phyloP scores from a whole-genome alignment of 371 early-diverging fungal species.

The Funneliformis caledonium region DNA sequence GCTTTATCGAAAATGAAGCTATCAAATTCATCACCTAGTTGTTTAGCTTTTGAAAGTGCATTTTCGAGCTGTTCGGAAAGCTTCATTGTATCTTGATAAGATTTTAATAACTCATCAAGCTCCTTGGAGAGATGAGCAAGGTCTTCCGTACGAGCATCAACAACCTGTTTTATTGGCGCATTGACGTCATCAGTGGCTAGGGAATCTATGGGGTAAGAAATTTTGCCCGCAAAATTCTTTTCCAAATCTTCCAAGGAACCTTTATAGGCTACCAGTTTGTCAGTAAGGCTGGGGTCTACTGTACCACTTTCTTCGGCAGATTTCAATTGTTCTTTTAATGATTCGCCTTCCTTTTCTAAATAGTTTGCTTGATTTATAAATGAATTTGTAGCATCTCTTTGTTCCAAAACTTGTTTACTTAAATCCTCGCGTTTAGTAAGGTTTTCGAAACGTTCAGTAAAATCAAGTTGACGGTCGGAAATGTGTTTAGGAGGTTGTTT shows the following conservation, averaged over 20 bases:
- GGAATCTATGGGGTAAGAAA: conserved; percentile 12
- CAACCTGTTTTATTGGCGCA: conserved; percentile 28
- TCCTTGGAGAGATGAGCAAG: conserved; percentile 29
- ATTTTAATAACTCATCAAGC: conserved; percentile 15
- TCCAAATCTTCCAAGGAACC: neutral
- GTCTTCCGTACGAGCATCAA: conserved; percentile 2
- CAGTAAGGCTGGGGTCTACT: conserved; percentile 13
- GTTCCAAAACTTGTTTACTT: conserved; percentile 30
- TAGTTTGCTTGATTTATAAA: conserved; percentile 12
- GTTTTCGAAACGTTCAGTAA: neutral
- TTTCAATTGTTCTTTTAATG: neutral
- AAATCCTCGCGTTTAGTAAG: neutral
- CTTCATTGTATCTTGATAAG: conserved; percentile 22
- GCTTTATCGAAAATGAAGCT: conserved; percentile 29
- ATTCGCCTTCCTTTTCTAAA: conserved; percentile 24
- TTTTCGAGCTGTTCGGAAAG: conserved; percentile 20
- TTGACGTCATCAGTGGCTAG: neutral
- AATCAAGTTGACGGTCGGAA: conserved; percentile 13
- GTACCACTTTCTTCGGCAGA: conserved; percentile 24
- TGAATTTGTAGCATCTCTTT: conserved; percentile 18
- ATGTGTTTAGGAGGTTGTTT: conserved; percentile 23
- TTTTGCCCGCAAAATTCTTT: conserved; percentile 16
- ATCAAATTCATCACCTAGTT: conserved; percentile 25
- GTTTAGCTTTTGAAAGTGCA: conserved; percentile 8
- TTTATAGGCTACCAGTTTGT: conserved; percentile 25